Conservation (phyloP, 805 yeast species). For the Metschnikowia corniflorae region DNA sequence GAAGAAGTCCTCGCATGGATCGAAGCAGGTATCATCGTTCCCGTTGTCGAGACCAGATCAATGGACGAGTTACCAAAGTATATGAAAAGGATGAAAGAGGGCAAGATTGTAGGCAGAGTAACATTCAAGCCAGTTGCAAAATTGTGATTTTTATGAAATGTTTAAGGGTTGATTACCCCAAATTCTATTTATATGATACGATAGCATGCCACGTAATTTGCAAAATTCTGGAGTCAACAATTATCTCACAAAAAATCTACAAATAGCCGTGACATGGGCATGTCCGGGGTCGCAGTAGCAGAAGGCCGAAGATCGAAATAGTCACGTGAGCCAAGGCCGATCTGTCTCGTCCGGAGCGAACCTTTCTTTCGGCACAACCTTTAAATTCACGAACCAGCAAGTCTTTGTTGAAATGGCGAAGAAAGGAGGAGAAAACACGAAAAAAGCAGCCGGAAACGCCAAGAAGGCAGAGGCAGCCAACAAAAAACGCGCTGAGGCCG, state of each 20-base stretch:
- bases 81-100: constrained; percentile 32
- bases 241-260: too few relatives aligned
- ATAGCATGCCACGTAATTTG: too few relatives aligned
- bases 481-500: constrained; percentile 52
- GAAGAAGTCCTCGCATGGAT: constrained; percentile 43
- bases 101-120: constrained; percentile 41
- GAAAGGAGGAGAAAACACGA: constrained; percentile 44
- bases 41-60: constrained; percentile 27
- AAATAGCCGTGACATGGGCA: too few relatives aligned
- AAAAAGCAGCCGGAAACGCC: constrained; percentile 63
- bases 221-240: too few relatives aligned
- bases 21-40: constrained; percentile 36
- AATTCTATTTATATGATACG: too few relatives aligned
- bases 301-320: background rate
- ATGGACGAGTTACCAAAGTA: constrained; percentile 36
- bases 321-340: too few relatives aligned
- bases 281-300: background rate
- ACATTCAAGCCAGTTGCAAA: constrained; percentile 27
- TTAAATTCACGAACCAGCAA: too few relatives aligned
- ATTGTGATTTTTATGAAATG: constrained; percentile 1
- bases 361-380: too few relatives aligned
- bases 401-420: constrained; percentile 23
- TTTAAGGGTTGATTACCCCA: too few relatives aligned
- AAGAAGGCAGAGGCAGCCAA: constrained; percentile 62
- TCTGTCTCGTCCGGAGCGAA: too few relatives aligned